Evolutionary conservation across 2,329 filamentous ascomycete species (phyloP), one percentile per base, ranked within the genome.

Genomic region (Epichloe sibirici): DNA sequence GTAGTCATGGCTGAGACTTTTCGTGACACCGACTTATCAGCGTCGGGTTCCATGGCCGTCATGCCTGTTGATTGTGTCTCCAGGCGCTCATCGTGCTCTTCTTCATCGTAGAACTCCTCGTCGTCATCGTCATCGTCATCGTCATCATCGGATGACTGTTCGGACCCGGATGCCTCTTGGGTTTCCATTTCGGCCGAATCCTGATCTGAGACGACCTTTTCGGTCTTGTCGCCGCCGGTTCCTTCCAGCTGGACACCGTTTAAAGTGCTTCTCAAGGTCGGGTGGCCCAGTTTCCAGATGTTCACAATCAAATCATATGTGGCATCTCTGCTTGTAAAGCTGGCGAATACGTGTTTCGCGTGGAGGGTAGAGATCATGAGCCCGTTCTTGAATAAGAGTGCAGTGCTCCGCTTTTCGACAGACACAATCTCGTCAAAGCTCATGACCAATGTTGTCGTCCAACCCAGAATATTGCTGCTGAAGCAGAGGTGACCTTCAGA

Each of bases 401-500:
- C 93, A 0, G 93, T 98, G 65, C 84, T 96, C 67, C 95, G 87
- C 72, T 97, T 97, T 70, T 98, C 93, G 7, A 98, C 87, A 1
- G 91, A 90, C 21, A 97, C 88, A 53, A 98, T 88, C 68, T 98
- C 93, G 64, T 98, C 93, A 65, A 98, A 98, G 67, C 90, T 94
- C 73, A 98, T 95, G 50, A 98, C 91, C 43, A 98, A 74, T 1
- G 93, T 98, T 0, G 93, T 98, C 23, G 94, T 87, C 93, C 93
- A 98, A 51, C 93, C 93, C 46, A 98, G 80, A 58, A 98, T 98
- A 65, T 98, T 98, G 74, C 93, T 97, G 63, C 90, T 96, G 70
- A 98, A 98, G 73, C 93, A 98, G 46, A 98, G 82, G 65, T 98
- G 91, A 11, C 91, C 90, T 70, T 98, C 93, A 0, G 93, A 97